phyloP scores from a whole-genome alignment of 805 yeast genomes.

The Lachancea sp. region DNA sequence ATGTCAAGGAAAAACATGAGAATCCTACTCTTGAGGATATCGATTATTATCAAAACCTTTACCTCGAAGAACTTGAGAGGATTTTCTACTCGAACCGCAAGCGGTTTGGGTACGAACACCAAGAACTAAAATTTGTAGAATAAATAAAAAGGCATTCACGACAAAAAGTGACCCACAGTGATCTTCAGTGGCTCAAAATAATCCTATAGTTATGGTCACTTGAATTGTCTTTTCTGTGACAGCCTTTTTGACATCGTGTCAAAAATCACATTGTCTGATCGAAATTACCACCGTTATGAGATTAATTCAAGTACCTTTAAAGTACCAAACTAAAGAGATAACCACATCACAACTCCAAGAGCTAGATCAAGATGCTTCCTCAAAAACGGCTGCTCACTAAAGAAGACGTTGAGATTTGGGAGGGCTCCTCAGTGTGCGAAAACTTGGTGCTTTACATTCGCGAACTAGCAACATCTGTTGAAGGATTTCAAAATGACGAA shows the following conservation, averaged over 20 bases:
- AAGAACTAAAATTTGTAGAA: conserved; percentile 26
- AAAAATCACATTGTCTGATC: too few relatives aligned
- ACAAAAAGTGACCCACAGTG: not conserved
- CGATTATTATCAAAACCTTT: conserved; percentile 64
- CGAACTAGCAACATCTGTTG: conserved; percentile 55
- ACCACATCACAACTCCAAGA: not conserved
- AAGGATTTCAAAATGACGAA: conserved; percentile 51
- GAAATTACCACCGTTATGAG: too few relatives aligned
- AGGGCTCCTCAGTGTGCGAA: conserved; percentile 42
- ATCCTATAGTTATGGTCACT: not conserved
- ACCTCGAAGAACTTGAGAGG: conserved; percentile 54
- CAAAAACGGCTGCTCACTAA: conserved; percentile 45
- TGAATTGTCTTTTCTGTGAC: not conserved
- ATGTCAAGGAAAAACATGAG: conserved; percentile 42
- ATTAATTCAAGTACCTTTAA: not conserved
- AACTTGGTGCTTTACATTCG: conserved; percentile 50
- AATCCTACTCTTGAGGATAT: conserved; percentile 45
- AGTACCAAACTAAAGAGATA: not conserved
- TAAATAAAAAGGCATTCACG: conserved; percentile 2
- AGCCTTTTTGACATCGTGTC: too few relatives aligned
- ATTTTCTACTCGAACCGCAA: conserved; percentile 64
- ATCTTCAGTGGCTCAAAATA: too few relatives aligned
- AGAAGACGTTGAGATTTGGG: conserved; percentile 61
- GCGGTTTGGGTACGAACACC: conserved; percentile 34
- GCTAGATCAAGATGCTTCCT: conserved; percentile 20